These are phyloP conservation scores for Aureobasidium pullulans DNA, from an alignment of 2,329 filamentous ascomycete genomes.

Conservation along the genomic window DNA sequence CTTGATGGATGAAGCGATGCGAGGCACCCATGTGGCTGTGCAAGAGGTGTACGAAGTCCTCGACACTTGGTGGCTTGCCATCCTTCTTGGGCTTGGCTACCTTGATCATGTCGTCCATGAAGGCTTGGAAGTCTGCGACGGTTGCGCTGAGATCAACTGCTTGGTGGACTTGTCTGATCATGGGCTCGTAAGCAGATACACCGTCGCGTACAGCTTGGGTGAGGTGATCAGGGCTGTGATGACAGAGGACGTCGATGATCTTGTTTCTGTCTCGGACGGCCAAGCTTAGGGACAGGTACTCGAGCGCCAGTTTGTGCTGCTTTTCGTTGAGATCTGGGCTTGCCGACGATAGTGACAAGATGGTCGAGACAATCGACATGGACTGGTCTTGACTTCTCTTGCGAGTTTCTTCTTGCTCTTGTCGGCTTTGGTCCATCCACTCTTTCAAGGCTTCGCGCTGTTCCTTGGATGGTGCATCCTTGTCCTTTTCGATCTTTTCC, in stretches of 20 bases:
- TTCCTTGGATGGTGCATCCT: conserved; percentile 51
- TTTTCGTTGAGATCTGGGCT: conserved; percentile 45
- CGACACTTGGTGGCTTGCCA: conserved; percentile 49
- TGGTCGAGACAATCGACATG: conserved; percentile 59
- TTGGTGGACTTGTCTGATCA: conserved; percentile 65
- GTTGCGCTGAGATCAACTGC: conserved; percentile 64
- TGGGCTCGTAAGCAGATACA: conserved; percentile 63
- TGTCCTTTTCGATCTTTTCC: conserved; percentile 57
- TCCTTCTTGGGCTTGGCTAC: conserved; percentile 31
- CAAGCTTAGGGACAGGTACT: conserved; percentile 65
- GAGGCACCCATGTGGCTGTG: conserved; percentile 55
- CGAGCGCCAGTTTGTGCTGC: conserved; percentile 58
- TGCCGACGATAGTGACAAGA: conserved; percentile 50
- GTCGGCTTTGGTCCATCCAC: conserved; percentile 45
- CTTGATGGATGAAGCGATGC: conserved; percentile 65
- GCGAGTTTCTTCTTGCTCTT: conserved; percentile 53
- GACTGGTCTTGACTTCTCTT: conserved; percentile 43
- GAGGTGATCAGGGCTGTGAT: conserved; percentile 62
- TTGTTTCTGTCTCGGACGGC: conserved; percentile 67
- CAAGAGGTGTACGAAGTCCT: conserved; percentile 64
- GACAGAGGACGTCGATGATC: conserved; percentile 60
- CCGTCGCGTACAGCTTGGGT: conserved; percentile 59
- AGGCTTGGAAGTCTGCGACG: conserved; percentile 58
- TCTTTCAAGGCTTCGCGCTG: conserved; percentile 54
- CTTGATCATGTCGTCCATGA: conserved; percentile 65